A percentile compares a stretch with the other conserved stretches of the same genome.
These are phyloP conservation scores for Beauveria bassiana DNA, from an alignment of 2,329 filamentous ascomycete species.

Conservation along the genomic window DNA sequence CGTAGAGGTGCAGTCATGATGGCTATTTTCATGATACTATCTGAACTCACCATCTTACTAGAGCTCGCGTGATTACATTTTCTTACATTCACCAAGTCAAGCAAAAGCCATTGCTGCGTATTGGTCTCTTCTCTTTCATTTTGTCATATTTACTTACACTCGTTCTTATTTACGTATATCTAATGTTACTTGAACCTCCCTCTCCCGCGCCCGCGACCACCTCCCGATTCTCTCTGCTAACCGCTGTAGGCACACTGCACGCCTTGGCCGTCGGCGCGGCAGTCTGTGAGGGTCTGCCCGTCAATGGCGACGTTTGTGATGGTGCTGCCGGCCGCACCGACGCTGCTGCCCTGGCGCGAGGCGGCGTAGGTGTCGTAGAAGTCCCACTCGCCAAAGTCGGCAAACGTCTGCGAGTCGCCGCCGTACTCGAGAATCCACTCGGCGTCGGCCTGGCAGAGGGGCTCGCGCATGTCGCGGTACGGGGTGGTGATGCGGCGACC, in stretches of 20 bases:
- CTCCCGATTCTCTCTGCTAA: background rate
- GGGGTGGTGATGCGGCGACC: conserved; percentile 42
- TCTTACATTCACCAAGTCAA: too few relatives aligned
- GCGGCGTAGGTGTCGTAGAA: conserved; percentile 4
- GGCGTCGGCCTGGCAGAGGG: conserved; percentile 44
- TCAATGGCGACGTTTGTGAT: background rate
- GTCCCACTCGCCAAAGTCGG: conserved; percentile 11
- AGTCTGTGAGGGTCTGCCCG: background rate
- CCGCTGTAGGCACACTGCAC: background rate
- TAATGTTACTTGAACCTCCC: background rate
- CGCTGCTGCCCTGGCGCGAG: conserved; percentile 24
- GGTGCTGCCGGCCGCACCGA: conserved; percentile 24
- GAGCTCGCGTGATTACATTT: too few relatives aligned
- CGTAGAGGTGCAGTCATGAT: too few relatives aligned
- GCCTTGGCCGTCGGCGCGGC: background rate
- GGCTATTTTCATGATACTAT: too few relatives aligned
- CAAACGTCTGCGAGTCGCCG: conserved; percentile 16
- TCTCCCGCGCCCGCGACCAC: too few relatives aligned
- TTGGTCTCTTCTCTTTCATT: background rate
- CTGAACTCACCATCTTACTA: too few relatives aligned
- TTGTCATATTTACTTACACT: background rate
- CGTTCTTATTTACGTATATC: background rate
- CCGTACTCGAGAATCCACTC: conserved; percentile 49
- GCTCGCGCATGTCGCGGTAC: conserved; percentile 31
- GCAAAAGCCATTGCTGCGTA: too few relatives aligned